Base-by-base conservation (phyloP, 352 stramenopile genomes). In the Blastocystis sp. region DNA sequence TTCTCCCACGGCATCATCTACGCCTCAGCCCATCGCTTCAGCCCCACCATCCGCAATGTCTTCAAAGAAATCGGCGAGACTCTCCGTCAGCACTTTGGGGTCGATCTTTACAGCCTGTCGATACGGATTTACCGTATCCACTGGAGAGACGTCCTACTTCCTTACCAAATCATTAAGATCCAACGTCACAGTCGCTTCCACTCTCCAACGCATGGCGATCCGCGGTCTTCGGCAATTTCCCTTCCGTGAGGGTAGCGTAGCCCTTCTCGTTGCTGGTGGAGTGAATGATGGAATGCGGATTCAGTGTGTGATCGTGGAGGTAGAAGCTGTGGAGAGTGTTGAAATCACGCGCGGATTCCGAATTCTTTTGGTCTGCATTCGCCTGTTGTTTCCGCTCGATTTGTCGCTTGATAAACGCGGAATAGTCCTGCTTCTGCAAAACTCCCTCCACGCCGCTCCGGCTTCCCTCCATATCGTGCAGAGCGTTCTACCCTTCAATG, bases 301-400 rank as follows among this genome's bases (percentile, higher is more conserved):
- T 64, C 38, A 66, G 64, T 6, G 71, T 81, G 40, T 81, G 21
- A 9, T 81, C 71, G 54, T 81, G 71, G 2, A 65, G 17, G 40
- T 81, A 81, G n/a, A 81, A 81, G n/a, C 24, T 48, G 48, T 81
- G 71, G 19, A 34, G 28, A 1, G 71, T 81, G n/a, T 81, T 19
- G 48, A 81, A 81, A 14, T 64, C 48, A 14, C 71, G 71, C 19
- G 28, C 19, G 42, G 17, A 42, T 11, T 74, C 64, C 19, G 11
- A 54, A 0, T 11, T 3, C 34, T 74, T 17, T 52, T 74, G 24
- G 45, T 28, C 21, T n/a, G 59, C 57, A 21, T 21, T 40, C 19
- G 59, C 43, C 42, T 62, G 34, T 19, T 52, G 14, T 52, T 76
- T 52, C 28, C 61, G 45, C 14, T 21, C 21, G 38, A 43, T 79